Conservation (phyloP, 129 eudicot genomes). For the Pittosporum tobira region DNA sequence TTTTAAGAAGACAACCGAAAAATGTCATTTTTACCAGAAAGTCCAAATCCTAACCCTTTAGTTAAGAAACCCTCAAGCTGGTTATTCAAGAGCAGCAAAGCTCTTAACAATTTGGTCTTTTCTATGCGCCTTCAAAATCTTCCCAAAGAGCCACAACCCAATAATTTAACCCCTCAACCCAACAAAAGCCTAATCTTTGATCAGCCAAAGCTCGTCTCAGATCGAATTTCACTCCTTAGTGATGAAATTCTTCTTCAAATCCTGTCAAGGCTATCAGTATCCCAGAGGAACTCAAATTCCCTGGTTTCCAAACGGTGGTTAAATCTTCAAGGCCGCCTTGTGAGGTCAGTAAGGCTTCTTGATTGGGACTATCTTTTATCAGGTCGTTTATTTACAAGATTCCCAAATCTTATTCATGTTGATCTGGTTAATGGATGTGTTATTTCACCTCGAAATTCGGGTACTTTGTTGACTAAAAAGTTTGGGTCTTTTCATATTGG, state of each 20-base stretch:
- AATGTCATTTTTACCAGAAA: conserved; percentile 40
- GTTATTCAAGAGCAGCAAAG: conserved; percentile 47
- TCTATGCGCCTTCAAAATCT: conserved; percentile 44
- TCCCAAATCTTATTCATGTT: conserved; percentile 60
- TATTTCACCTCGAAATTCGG: conserved; percentile 23
- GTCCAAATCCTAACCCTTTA: conserved; percentile 28
- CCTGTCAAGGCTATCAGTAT: conserved; percentile 32
- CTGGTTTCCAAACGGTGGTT: conserved; percentile 66
- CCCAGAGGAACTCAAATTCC: conserved; percentile 34
- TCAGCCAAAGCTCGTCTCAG: conserved; percentile 21
- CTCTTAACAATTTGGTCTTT: conserved; percentile 36
- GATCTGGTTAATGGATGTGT: conserved; percentile 49
- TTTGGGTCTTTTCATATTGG: conserved; percentile 39
- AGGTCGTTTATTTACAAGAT: conserved; percentile 51
- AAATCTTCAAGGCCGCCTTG: conserved; percentile 50
- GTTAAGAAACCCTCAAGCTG: conserved; percentile 23
- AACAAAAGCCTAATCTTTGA: conserved; percentile 25
- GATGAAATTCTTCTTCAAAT: conserved; percentile 46
- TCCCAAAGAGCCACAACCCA: conserved; percentile 24
- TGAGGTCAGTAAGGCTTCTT: conserved; percentile 42
- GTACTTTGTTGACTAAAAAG: conserved; percentile 33
- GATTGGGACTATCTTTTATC: conserved; percentile 61
- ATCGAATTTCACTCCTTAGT: conserved; percentile 44
- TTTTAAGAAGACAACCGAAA: neutral
- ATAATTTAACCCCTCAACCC: conserved; percentile 19